These are phyloP conservation scores for Salix koriyanagi DNA, from an alignment of 345 rosid species.

Conservation along the genomic window DNA sequence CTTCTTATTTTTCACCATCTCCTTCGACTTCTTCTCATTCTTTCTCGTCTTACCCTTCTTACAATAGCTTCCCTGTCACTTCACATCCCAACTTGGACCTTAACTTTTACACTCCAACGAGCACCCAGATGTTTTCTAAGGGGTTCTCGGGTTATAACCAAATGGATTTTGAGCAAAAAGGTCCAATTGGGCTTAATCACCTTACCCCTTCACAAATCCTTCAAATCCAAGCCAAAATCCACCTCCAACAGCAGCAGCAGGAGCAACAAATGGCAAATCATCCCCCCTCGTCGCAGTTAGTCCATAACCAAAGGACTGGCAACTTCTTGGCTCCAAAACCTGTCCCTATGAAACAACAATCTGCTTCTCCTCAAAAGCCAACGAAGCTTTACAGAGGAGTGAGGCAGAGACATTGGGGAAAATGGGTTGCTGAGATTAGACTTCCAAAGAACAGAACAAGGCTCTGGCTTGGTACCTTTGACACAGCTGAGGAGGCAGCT, in stretches of 20 bases:
- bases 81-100: slow-evolving; percentile 19
- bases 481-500: slow-evolving; percentile 90
- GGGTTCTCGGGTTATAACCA: slow-evolving; percentile 9
- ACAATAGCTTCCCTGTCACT: slow-evolving; percentile 36
- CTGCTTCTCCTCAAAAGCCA: slow-evolving; percentile 16
- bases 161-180: slow-evolving; percentile 32
- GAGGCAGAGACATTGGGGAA: slow-evolving; percentile 35
- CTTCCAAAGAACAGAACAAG: slow-evolving; percentile 87
- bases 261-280: slow-evolving; percentile 11
- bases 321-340: slow-evolving; percentile 20
- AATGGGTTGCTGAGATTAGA: slow-evolving; percentile 34
- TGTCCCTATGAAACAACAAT: slow-evolving; percentile 26
- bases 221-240: slow-evolving; percentile 50
- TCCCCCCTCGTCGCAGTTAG: neutral
- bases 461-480: slow-evolving; percentile 94
- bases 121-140: slow-evolving; percentile 29
- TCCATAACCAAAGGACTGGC: slow-evolving; percentile 22
- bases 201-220: slow-evolving; percentile 59
- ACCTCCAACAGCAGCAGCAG: slow-evolving; percentile 30
- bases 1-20: neutral
- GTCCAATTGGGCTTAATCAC: slow-evolving; percentile 55
- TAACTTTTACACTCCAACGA: slow-evolving; percentile 16
- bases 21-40: slow-evolving; percentile 7
- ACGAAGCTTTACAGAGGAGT: slow-evolving; percentile 31
- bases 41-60: slow-evolving; percentile 14